Conservation (phyloP, 202 grass and related monocot genomes). For the Cymbopogon flexuosus region DNA sequence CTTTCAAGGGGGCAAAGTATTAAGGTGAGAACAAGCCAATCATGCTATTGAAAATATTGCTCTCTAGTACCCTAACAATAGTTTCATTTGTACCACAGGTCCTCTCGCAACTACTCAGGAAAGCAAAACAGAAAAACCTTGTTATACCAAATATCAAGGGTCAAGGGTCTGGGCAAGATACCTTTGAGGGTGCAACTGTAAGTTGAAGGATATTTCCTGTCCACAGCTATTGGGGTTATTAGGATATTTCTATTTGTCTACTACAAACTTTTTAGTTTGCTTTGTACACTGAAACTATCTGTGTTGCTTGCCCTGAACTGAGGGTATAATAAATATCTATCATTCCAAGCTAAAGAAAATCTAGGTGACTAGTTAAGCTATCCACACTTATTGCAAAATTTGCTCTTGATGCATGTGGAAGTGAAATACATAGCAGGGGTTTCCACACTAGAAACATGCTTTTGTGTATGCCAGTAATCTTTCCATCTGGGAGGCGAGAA, state of each 20-base stretch:
- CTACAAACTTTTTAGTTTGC: background rate
- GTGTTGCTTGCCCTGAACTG: conserved; percentile 8
- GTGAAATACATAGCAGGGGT: background rate
- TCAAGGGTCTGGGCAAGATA: conserved; percentile 79
- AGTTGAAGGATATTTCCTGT: conserved; percentile 35
- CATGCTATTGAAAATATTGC: conserved; percentile 16
- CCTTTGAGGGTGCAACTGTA: conserved; percentile 98
- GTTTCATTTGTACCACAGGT: conserved; percentile 49
- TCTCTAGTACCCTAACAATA: conserved; percentile 25
- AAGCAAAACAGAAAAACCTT: conserved; percentile 92
- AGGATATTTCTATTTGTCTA: background rate
- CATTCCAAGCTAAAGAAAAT: background rate
- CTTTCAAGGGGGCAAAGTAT: conserved; percentile 95
- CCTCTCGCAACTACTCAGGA: conserved; percentile 83
- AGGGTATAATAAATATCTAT: conserved; percentile 4
- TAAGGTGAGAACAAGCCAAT: conserved; percentile 52
- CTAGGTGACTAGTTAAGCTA: background rate
- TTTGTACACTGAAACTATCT: background rate
- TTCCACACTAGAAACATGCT: background rate
- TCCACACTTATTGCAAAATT: background rate
- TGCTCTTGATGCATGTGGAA: background rate
- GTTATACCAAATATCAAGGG: conserved; percentile 97
- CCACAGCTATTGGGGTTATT: background rate
- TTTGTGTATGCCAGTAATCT: conserved; percentile 2
- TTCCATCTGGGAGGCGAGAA: conserved; percentile 3